Base-by-base conservation (phyloP, 768 basidiomycete genomes). In the Heimioporus sp. region DNA sequence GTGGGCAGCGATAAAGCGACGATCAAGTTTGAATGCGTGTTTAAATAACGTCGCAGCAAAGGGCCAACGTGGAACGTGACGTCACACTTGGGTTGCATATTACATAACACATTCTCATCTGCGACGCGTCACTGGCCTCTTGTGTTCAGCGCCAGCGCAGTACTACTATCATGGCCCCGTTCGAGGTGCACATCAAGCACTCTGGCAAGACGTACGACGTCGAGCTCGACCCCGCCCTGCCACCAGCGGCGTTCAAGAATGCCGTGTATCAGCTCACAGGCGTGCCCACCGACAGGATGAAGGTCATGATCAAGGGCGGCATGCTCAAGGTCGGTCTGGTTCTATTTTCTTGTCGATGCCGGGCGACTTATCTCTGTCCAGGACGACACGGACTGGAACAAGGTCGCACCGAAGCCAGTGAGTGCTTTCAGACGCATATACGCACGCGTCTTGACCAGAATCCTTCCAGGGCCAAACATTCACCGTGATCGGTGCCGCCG, bases 231-330 rank as follows among this genome's bases (percentile, higher is more conserved):
- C 73, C 83, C 15, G 82, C 86, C 73, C 75, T 80, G 6, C 80
- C 89, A 2, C 81, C 86, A 3, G 63, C 74, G 15, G 80, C 72
- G 13, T 95, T 98, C 80, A 98, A 97, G 68, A 82, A 92, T 55
- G 76, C 82, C 5, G 76, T 98, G 32, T 90, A 89, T 63, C 79
- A 86, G 39, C 73, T 77, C 42, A 98, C 94, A 0, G 93, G 92
- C 9, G 87, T 98, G 3, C 93, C 91, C 4, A 70, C 82, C 34
- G 92, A 96, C 65, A 80, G 94, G 43, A 95, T 97, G 92, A 99
- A 98, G 73, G 87, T 98, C 57, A 94, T 97, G 89, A 80, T 95
- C 67, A 98, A 97, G 67, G 90, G 90, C 48, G 90, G 88, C 35
- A 78, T 92, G 49, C 80, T 97, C 62, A 96, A 95, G 82, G 92